Evolutionary conservation across 768 basidiomycete species (phyloP), one percentile per base, ranked within the genome.

Genomic region (Cystofilobasidium bisporidii): DNA sequence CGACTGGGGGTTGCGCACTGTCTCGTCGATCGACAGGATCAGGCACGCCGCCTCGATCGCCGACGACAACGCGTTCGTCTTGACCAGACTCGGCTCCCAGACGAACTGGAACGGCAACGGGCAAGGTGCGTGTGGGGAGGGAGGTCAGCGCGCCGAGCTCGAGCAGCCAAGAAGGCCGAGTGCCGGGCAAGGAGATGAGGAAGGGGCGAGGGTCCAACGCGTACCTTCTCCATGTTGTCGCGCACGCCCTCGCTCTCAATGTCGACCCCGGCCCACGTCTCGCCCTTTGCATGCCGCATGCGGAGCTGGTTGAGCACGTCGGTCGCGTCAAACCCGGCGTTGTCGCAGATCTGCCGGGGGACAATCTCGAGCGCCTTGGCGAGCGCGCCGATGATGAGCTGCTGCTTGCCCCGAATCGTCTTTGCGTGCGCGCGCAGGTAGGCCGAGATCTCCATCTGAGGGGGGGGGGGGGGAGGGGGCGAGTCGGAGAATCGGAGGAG

Each of bases 341-440:
- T 99, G 77, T 98, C 94, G 76, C 90, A 97, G 67, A 99, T 97
- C 77, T 98, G 94, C 36, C 96, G 86, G 33, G 96, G 96, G 75
- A 99, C 97, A 71, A 96, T 86, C 79, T 99, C 96, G 43, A 99
- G 83, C 0, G 96, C 91, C 76, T 94, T 94, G 63, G 96, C 96
- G 74, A 96, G 94, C 0, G 94, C 88, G n/a, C 85, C 83, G 77
- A 97, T 86, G 73, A 99, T 87, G 55, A 98, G 81, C 75, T 99
- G 96, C 67, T 87, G 84, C 79, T 98, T 98, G 58, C 94, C 96
- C 33, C 93, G 88, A 74, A 99, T 96, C 18, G 88, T 86, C 33
- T 94, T 81, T 0, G 93, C 91, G 73, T 94, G 81, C 73, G 88
- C 86, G 72, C 96, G 87, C 61, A 98, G 87, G 78, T 89, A 83